Conservation (phyloP, 495 filamentous ascomycete species). For the Oidiodendron maius region DNA sequence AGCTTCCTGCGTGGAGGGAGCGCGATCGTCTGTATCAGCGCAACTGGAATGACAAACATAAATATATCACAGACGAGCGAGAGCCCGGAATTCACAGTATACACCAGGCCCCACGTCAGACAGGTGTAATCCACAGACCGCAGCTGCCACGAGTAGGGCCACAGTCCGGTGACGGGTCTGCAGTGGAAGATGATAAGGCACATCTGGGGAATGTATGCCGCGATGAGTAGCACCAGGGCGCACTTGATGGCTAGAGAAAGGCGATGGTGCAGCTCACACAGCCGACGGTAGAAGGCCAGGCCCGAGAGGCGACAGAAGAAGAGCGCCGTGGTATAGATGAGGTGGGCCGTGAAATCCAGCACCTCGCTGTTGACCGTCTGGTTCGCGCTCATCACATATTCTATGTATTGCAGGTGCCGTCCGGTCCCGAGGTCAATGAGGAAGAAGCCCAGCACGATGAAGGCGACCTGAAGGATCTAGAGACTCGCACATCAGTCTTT, state of each 20-base stretch:
- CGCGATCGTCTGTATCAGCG: slow-evolving; percentile 34
- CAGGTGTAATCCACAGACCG: slow-evolving; percentile 29
- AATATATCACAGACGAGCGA: slow-evolving; percentile 37
- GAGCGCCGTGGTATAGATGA: slow-evolving; percentile 41
- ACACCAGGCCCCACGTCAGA: slow-evolving; percentile 37
- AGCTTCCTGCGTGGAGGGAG: slow-evolving; percentile 30
- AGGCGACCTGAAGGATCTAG: slow-evolving; percentile 8
- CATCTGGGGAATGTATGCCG: slow-evolving; percentile 34
- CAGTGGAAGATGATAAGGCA: slow-evolving; percentile 42
- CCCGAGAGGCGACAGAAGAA: slow-evolving; percentile 40
- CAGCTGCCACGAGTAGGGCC: slow-evolving; percentile 38
- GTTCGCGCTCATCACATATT: slow-evolving; percentile 34
- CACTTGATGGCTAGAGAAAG: slow-evolving; percentile 29
- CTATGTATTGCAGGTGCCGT: slow-evolving; percentile 40
- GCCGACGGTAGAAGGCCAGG: slow-evolving; percentile 40
- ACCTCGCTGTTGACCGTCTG: slow-evolving; percentile 33
- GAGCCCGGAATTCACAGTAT: slow-evolving; percentile 36
- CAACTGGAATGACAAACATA: slow-evolving; percentile 36
- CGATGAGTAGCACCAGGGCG: slow-evolving; percentile 29
- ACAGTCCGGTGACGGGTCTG: slow-evolving; percentile 35
- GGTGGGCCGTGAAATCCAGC: slow-evolving; percentile 38
- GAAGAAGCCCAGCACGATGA: slow-evolving; percentile 32
- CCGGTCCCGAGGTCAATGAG: slow-evolving; percentile 40
- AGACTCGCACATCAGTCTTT: not conserved
- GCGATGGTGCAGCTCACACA: slow-evolving; percentile 28